phyloP scores from a whole-genome alignment of 306 rosid species.

The Abrus pulchellus region DNA sequence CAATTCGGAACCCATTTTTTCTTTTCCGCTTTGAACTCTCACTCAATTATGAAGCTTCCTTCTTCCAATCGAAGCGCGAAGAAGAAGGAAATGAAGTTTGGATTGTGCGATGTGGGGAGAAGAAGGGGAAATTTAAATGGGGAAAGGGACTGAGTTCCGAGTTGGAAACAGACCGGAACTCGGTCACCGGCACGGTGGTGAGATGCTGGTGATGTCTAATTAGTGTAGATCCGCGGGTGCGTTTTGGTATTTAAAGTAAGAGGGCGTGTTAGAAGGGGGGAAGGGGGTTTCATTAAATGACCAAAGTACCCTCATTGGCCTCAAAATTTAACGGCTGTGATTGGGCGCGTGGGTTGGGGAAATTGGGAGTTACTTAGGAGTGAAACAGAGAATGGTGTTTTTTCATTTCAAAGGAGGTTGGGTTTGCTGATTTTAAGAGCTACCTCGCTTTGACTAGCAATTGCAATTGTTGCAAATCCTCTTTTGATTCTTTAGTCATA shows the following conservation, averaged over 20 bases:
- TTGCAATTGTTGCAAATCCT: not conserved
- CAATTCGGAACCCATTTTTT: constrained; percentile 66
- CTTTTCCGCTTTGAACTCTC: not conserved
- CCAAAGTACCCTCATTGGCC: constrained; percentile 42
- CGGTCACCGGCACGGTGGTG: constrained; percentile 36
- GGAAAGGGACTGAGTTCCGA: constrained; percentile 31
- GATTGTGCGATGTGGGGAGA: not conserved
- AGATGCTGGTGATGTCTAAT: not conserved
- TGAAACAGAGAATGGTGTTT: too few species aligned
- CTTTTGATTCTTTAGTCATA: not conserved
- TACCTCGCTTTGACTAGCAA: constrained; percentile 16
- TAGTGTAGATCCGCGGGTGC: not conserved
- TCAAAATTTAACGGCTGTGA: constrained; percentile 45
- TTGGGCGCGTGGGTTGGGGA: constrained; percentile 40
- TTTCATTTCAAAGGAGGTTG: not conserved
- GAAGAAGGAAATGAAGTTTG: constrained; percentile 9
- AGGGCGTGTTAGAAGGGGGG: not conserved
- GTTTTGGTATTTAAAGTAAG: constrained; percentile 49
- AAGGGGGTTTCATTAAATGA: constrained; percentile 6
- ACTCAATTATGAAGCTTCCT: not conserved
- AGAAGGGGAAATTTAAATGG: not conserved
- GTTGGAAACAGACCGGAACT: constrained; percentile 50
- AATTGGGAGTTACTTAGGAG: too few species aligned
- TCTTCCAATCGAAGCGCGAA: not conserved
- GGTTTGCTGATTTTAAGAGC: not conserved